phyloP scores from a whole-genome alignment of 805 yeast genomes.

The Cyberlindnera mycetangii region DNA sequence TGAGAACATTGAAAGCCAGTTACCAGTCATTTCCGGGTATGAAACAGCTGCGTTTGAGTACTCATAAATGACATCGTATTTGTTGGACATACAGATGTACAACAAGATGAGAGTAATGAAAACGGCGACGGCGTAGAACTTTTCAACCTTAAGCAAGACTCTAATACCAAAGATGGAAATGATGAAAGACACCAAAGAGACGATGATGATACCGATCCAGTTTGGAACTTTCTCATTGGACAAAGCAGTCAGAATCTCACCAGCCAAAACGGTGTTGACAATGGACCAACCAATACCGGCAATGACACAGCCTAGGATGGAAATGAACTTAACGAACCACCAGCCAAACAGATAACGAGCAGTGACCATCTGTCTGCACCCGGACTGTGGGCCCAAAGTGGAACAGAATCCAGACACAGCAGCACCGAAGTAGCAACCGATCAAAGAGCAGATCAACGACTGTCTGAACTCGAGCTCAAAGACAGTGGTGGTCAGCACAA shows the following conservation, averaged over 20 bases:
- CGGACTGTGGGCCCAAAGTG: constrained; percentile 86
- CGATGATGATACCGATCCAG: constrained; percentile 71
- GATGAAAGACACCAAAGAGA: constrained; percentile 57
- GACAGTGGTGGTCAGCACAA: constrained; percentile 68
- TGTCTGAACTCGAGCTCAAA: constrained; percentile 68
- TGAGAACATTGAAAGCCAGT: constrained; percentile 71
- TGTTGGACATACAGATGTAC: constrained; percentile 57
- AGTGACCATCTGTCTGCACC: constrained; percentile 85
- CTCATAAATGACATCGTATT: constrained; percentile 34
- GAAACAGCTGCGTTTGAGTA: constrained; percentile 34
- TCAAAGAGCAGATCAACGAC: constrained; percentile 57
- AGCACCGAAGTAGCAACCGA: constrained; percentile 69
- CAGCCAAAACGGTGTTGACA: constrained; percentile 83
- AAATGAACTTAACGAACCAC: constrained; percentile 77
- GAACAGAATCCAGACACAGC: constrained; percentile 78
- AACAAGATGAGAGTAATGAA: constrained; percentile 62
- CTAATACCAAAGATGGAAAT: constrained; percentile 79
- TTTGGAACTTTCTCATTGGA: constrained; percentile 64
- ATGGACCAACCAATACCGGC: constrained; percentile 89
- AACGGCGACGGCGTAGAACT: constrained; percentile 66
- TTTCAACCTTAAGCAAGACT: constrained; percentile 64
- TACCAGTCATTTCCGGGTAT: constrained; percentile 50
- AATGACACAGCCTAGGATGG: constrained; percentile 58
- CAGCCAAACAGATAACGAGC: constrained; percentile 81
- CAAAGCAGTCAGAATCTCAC: constrained; percentile 69